Evolutionary conservation across 257 asterid species (phyloP).

Genomic region (Haberlea rhodopensis): DNA sequence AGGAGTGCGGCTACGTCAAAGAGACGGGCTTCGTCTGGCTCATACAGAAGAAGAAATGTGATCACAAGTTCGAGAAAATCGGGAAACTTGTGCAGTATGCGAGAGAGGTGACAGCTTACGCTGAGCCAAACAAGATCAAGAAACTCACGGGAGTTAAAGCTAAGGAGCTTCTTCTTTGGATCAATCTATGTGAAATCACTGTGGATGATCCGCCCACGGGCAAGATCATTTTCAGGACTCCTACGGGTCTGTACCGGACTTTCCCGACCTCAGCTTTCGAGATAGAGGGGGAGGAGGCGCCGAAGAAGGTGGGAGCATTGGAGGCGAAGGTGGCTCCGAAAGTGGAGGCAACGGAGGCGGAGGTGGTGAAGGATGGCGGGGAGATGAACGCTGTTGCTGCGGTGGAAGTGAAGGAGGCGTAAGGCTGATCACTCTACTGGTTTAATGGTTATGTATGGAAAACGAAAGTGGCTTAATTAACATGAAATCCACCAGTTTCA

Average conservation of each 20-base stretch:
- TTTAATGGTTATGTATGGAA: too few relatives aligned
- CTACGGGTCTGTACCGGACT: constrained; percentile 50
- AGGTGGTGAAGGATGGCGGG: neutral
- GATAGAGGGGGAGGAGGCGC: constrained; percentile 26
- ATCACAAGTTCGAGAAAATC: constrained; percentile 57
- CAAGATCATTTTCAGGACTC: constrained; percentile 55
- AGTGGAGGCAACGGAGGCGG: too few relatives aligned
- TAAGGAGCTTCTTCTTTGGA: constrained; percentile 69
- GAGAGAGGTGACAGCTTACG: constrained; percentile 56
- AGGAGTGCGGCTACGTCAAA: constrained; percentile 53
- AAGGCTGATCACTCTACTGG: too few relatives aligned
- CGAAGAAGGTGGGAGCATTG: too few relatives aligned
- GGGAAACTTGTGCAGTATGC: constrained; percentile 44
- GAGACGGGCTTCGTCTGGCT: constrained; percentile 71
- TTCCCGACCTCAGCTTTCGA: constrained; percentile 55
- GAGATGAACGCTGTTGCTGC: constrained; percentile 8
- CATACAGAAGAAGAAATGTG: constrained; percentile 47
- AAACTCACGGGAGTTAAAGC: constrained; percentile 61
- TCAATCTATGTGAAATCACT: constrained; percentile 42
- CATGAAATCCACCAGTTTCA: neutral
- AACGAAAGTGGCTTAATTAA: too few relatives aligned
- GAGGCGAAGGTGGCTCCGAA: too few relatives aligned
- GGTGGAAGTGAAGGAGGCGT: constrained; percentile 28
- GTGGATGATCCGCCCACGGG: constrained; percentile 52
- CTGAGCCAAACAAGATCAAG: constrained; percentile 46